phyloP scores from a whole-genome alignment of 345 rosid species.

The Toxicodendron radicans region DNA sequence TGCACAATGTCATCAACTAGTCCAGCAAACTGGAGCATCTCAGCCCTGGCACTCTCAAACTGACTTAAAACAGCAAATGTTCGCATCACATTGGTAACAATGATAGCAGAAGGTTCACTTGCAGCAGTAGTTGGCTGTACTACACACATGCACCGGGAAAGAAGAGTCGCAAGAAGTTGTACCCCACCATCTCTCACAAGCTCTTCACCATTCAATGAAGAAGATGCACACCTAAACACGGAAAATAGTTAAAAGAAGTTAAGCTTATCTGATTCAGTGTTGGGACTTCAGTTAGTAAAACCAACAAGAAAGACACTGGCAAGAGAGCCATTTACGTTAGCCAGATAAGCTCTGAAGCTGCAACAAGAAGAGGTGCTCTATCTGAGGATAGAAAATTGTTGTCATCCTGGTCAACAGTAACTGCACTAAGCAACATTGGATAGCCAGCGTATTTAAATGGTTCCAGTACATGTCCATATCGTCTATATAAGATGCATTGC shows the following conservation, averaged over 20 bases:
- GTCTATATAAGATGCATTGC: conserved; percentile 90
- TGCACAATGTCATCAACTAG: conserved; percentile 90
- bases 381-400: conserved; percentile 88
- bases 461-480: conserved; percentile 79
- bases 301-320: conserved; percentile 10
- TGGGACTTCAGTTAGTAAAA: conserved; percentile 13
- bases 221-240: conserved; percentile 76
- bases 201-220: conserved; percentile 99
- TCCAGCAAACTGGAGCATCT: conserved; percentile 69
- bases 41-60: conserved; percentile 89
- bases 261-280: conserved; percentile 9
- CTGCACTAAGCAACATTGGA: conserved; percentile 93
- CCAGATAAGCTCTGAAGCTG: conserved; percentile 97
- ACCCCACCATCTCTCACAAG: conserved; percentile 97
- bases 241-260: conserved; percentile 5
- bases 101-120: conserved; percentile 84
- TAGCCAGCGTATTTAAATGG: conserved; percentile 99
- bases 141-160: conserved; percentile 90
- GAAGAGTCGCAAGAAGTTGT: conserved; percentile 83
- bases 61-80: conserved; percentile 85
- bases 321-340: conserved; percentile 59
- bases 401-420: conserved; percentile 89
- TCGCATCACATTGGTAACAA: conserved; percentile 88
- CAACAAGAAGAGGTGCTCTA: conserved; percentile 93
- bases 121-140: conserved; percentile 97